phyloP scores from a whole-genome alignment of 208 protist genomes.

The Leishmania amazonensis region DNA sequence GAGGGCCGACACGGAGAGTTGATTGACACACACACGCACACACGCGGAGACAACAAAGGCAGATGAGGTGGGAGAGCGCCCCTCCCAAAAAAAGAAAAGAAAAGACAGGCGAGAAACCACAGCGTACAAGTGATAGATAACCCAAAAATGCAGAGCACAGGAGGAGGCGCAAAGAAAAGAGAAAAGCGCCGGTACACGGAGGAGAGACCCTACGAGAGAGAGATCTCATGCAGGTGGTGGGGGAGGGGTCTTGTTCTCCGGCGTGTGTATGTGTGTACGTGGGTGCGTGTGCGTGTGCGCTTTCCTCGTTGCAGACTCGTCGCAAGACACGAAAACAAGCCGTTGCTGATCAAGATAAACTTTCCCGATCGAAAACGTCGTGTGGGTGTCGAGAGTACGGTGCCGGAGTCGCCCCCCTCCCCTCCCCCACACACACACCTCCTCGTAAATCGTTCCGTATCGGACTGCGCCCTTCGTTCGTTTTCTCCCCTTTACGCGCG shows the following conservation, averaged over 20 bases:
- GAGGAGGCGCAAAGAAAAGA: not conserved
- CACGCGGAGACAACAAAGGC: too few species aligned
- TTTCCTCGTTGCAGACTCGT: not conserved
- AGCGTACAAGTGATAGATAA: not conserved
- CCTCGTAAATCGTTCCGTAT: not conserved
- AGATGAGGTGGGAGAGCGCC: too few species aligned
- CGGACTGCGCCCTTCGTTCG: not conserved
- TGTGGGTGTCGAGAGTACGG: not conserved
- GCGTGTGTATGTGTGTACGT: not conserved
- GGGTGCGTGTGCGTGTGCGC: not conserved
- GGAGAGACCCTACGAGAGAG: not conserved
- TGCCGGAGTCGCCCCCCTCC: not conserved
- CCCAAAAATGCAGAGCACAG: not conserved
- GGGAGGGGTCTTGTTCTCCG: not conserved
- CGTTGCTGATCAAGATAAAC: not conserved
- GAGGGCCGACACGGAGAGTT: too few species aligned
- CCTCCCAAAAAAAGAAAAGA: not conserved
- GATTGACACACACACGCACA: too few species aligned
- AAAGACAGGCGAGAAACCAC: not conserved
- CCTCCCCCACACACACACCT: not conserved
- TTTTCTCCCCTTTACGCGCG: not conserved
- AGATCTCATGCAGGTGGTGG: not conserved
- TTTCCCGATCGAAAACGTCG: not conserved
- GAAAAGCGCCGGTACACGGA: not conserved
- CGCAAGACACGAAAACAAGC: not conserved